Evolutionary conservation across 2,329 filamentous ascomycete genomes (phyloP).

Genomic region (Ophiostoma sp.): DNA sequence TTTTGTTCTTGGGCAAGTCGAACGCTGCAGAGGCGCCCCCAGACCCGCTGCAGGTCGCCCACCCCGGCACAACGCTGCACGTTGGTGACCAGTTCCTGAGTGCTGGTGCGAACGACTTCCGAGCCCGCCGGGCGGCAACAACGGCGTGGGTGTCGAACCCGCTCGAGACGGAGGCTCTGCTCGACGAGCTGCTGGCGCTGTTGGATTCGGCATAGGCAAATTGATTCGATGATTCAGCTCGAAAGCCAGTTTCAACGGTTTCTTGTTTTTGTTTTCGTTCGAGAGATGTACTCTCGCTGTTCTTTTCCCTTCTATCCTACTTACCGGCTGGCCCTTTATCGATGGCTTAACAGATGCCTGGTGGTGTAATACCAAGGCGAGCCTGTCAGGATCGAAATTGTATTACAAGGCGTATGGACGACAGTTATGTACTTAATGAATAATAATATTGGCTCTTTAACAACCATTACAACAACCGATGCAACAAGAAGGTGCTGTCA

Average conservation of each 20-base stretch:
- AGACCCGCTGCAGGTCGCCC: conserved; percentile 8
- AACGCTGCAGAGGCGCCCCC: conserved; percentile 39
- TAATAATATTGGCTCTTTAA: too few species aligned
- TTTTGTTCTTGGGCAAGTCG: conserved; percentile 40
- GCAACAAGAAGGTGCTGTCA: too few species aligned
- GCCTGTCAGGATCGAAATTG: too few species aligned
- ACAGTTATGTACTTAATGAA: too few species aligned
- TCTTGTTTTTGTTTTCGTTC: not conserved
- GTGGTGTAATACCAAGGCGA: too few species aligned
- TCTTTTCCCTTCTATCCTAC: too few species aligned
- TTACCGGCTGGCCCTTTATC: too few species aligned
- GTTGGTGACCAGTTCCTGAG: conserved; percentile 96
- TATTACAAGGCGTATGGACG: too few species aligned
- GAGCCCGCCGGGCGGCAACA: conserved; percentile 82
- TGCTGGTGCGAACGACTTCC: conserved; percentile 95
- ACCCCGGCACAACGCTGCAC: conserved; percentile 60
- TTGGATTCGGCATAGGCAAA: conserved; percentile 32
- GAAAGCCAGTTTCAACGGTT: not conserved
- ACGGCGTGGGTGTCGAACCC: conserved; percentile 97
- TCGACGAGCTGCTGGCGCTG: conserved; percentile 72
- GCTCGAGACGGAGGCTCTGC: conserved; percentile 76
- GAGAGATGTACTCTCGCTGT: too few species aligned
- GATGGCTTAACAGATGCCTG: too few species aligned
- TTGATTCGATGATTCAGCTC: too few species aligned
- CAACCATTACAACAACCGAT: too few species aligned